Percentiles rank a stretch among this genome's conserved stretches.
These are phyloP conservation scores for Colletotrichum higginsianum DNA, from an alignment of 2,329 filamentous ascomycete genomes.

Conservation along the genomic window DNA sequence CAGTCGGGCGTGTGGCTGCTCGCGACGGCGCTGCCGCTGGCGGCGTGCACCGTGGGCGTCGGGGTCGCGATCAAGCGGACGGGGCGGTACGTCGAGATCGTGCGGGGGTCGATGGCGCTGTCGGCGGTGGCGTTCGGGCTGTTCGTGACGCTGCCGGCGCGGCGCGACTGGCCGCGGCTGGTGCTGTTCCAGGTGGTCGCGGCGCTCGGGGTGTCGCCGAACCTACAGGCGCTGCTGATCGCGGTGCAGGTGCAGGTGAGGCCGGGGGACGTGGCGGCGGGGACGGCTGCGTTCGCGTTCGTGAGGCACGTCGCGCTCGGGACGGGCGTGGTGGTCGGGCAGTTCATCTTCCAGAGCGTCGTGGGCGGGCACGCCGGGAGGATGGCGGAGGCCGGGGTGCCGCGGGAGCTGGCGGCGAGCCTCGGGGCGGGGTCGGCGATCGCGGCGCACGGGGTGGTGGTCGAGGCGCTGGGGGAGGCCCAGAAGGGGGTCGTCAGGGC, in stretches of 20 bases:
- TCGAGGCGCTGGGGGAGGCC: slow-evolving; percentile 64
- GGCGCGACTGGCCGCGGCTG: slow-evolving; percentile 68
- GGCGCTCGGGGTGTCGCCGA: slow-evolving; percentile 76
- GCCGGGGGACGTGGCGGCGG: slow-evolving; percentile 76
- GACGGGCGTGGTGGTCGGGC: slow-evolving; percentile 79
- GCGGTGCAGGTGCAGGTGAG: slow-evolving; percentile 76
- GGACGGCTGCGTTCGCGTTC: slow-evolving; percentile 77
- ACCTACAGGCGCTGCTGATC: slow-evolving; percentile 79
- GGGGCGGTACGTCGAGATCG: slow-evolving; percentile 74
- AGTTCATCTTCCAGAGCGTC: slow-evolving; percentile 84
- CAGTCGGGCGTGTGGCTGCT: slow-evolving; percentile 82
- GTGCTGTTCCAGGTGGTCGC: slow-evolving; percentile 75
- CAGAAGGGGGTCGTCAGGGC: slow-evolving; percentile 59
- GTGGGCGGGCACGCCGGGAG: slow-evolving; percentile 71
- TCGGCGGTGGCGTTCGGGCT: slow-evolving; percentile 77
- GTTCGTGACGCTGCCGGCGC: slow-evolving; percentile 72
- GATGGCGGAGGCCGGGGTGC: slow-evolving; percentile 64
- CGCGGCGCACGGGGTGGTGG: slow-evolving; percentile 73
- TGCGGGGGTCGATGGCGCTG: slow-evolving; percentile 71
- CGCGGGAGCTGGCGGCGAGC: slow-evolving; percentile 61
- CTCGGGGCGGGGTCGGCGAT: slow-evolving; percentile 72
- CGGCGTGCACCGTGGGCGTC: slow-evolving; percentile 71
- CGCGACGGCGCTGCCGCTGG: slow-evolving; percentile 78
- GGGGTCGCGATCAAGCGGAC: slow-evolving; percentile 75
- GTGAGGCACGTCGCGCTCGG: slow-evolving; percentile 78